Conservation (phyloP, 2,329 filamentous ascomycete genomes). For the Lecanoromycetidae sp. region DNA sequence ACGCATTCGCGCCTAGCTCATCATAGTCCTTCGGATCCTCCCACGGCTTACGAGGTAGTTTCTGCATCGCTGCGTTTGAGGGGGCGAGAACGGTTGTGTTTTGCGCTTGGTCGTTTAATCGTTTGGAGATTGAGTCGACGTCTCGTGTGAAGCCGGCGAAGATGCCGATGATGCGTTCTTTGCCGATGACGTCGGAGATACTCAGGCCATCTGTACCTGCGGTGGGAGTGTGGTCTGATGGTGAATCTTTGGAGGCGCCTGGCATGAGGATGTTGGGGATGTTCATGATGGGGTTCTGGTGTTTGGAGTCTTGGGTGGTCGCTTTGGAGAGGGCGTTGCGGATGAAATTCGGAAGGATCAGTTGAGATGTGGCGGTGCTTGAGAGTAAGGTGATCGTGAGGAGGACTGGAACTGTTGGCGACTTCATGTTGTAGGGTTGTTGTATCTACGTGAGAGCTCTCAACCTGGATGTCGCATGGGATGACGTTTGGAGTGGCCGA, state of each 20-base stretch:
- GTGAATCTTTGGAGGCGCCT: constrained; percentile 1
- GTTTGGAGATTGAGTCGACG: constrained; percentile 53
- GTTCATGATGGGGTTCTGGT: constrained; percentile 18
- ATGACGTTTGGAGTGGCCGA: background rate
- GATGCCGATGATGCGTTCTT: constrained; percentile 65
- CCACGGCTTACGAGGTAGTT: constrained; percentile 64
- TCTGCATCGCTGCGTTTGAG: constrained; percentile 67
- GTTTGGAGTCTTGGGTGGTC: background rate
- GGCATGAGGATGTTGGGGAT: constrained; percentile 15
- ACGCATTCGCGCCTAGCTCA: constrained; percentile 54
- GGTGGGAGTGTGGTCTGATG: constrained; percentile 8
- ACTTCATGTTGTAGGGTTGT: background rate
- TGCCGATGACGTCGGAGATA: constrained; percentile 73
- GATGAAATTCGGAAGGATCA: constrained; percentile 8
- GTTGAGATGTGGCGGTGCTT: background rate
- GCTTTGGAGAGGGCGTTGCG: background rate
- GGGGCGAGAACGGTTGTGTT: constrained; percentile 85
- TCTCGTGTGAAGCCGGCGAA: constrained; percentile 74
- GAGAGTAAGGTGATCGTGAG: background rate
- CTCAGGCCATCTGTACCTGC: constrained; percentile 42
- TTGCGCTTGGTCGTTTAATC: constrained; percentile 51
- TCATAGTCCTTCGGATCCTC: constrained; percentile 60
- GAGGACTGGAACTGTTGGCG: background rate
- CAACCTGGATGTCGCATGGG: too few relatives aligned
- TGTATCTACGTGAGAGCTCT: too few relatives aligned